Base-by-base conservation (phyloP, 1,139 yeast species). In the Meyerozyma athensensis region DNA sequence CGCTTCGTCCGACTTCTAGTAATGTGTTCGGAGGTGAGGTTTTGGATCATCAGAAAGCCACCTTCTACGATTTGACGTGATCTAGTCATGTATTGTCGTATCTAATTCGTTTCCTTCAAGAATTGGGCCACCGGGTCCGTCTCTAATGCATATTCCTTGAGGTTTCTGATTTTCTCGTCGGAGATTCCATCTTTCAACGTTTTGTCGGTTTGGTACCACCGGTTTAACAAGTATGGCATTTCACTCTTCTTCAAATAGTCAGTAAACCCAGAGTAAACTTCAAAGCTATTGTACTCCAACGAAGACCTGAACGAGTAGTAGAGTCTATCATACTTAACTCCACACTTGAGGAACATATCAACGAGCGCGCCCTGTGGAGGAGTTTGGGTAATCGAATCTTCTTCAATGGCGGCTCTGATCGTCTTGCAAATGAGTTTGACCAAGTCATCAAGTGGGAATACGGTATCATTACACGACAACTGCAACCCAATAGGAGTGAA, bases 361-460 rank as follows among this genome's bases (percentile, higher is more conserved):
- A 81, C 77, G 24, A 70, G 47, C 7, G 53, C 49, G 1, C 75
- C 76, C 30, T 49, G 48, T 1, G 73, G 70, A 9, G 66, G 65
- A 68, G 68, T 60, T 75, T 65, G 68, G 5, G 51, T 43, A 3
- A 46, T 48, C 64, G 72, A 39, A 68, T 67, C 56, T 42, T 57
- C 59, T 31, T 63, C 67, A 5, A 54, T 48, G 2, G 69, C 64
- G 34, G 63, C 65, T 39, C 66, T 65, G 22, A 73, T 51, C 48
- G 68, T 66, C 43, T 51, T 71, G 54, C 48, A 68, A 57, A 48
- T 72, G 61, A 83, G 66, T 41, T 86, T 83, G 45, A 86, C 68
- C 40, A 89, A 65, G 44, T 79, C 82, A 44, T 79, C 80, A 12
- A 86, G 69, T 7, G 97, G 96, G 67, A 90, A 87, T 1, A 89